Conservation (phyloP, 2,329 filamentous ascomycete genomes). For the Hymenoscyphus occultus region DNA sequence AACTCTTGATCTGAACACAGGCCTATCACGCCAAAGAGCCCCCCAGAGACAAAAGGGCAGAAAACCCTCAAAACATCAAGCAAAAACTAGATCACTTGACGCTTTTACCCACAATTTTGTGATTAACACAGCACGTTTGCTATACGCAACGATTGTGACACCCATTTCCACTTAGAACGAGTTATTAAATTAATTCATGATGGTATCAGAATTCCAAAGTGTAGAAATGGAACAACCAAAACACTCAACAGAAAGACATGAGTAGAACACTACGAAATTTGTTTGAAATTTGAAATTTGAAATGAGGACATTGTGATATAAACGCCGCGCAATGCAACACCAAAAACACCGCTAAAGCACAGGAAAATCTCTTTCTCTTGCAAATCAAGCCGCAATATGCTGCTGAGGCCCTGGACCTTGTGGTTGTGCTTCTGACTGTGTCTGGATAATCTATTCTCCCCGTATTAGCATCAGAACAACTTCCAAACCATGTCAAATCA, state of each 20-base stretch:
- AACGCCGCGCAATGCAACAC: constrained; percentile 28
- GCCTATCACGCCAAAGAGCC: too few species aligned
- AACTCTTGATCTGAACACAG: too few species aligned
- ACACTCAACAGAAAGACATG: not conserved
- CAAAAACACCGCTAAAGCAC: constrained; percentile 18
- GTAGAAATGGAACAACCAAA: not conserved
- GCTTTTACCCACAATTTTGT: too few species aligned
- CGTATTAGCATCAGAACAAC: constrained; percentile 11
- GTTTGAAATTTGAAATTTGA: not conserved
- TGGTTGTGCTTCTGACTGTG: constrained; percentile 42
- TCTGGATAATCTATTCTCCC: constrained; percentile 40
- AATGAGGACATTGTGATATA: constrained; percentile 8
- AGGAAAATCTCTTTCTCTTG: too few species aligned
- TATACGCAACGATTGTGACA: too few species aligned
- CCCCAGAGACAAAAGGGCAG: too few species aligned
- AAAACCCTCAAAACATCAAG: too few species aligned
- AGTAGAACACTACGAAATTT: not conserved
- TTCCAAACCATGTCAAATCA: not conserved
- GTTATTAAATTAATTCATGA: too few species aligned
- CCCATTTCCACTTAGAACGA: too few species aligned
- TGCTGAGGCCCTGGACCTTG: constrained; percentile 24
- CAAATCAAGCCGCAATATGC: constrained; percentile 26
- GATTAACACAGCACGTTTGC: too few species aligned
- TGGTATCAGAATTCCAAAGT: not conserved
- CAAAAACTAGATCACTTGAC: too few species aligned